A percentile compares a stretch with the other conserved stretches of the same genome.
Conservation (phyloP, 164 flowering plant species). For the Sedum album region DNA sequence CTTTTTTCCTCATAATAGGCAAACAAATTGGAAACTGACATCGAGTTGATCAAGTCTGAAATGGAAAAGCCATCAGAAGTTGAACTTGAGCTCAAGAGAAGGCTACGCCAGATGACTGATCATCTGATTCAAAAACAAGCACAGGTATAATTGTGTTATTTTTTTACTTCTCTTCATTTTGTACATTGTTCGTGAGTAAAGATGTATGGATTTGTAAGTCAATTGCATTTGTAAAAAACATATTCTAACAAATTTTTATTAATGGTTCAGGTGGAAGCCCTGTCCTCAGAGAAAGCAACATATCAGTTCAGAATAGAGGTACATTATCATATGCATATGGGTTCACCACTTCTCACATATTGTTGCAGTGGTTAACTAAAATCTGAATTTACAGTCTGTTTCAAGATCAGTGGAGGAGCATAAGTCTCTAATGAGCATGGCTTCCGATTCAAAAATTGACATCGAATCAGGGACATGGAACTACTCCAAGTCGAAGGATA, state of each 20-base stretch:
- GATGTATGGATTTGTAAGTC: background rate
- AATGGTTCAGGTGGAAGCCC: constrained; percentile 70
- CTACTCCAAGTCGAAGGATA: constrained; percentile 29
- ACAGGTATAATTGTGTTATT: constrained; percentile 41
- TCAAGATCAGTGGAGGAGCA: constrained; percentile 67
- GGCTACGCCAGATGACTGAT: constrained; percentile 85
- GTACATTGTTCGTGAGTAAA: background rate
- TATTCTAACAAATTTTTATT: constrained; percentile 6
- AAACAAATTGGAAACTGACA: constrained; percentile 54
- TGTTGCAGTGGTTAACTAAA: background rate
- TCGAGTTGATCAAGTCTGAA: constrained; percentile 54
- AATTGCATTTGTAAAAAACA: constrained; percentile 1
- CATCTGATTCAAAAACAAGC: constrained; percentile 95
- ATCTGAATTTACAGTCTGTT: constrained; percentile 40
- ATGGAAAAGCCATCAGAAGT: constrained; percentile 76
- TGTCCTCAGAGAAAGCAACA: constrained; percentile 87
- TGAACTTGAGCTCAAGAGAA: constrained; percentile 79
- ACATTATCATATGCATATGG: constrained; percentile 9
- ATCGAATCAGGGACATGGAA: constrained; percentile 59
- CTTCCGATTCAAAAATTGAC: constrained; percentile 30
- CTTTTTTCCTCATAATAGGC: constrained; percentile 28
- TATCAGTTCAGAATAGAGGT: constrained; percentile 84
- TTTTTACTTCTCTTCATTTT: background rate
- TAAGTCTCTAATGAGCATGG: constrained; percentile 21
- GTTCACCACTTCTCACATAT: background rate